These are phyloP conservation scores for Elongisporangium anandrum DNA, from an alignment of 352 stramenopile species.

Conservation along the genomic window DNA sequence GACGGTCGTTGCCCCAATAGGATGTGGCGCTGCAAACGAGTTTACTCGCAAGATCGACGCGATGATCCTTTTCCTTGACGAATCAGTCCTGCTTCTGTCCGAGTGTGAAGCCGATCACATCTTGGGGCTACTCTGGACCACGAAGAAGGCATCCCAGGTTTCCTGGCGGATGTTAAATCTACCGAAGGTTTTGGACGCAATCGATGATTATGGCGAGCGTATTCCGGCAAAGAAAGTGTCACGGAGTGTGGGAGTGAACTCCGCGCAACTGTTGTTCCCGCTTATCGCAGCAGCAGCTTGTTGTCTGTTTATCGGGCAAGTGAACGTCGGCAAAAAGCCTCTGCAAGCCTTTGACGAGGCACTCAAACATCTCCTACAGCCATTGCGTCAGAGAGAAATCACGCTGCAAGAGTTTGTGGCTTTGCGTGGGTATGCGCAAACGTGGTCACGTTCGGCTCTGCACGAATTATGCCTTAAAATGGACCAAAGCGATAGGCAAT, in stretches of 20 bases:
- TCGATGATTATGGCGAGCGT: neutral
- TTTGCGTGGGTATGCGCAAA: constrained; percentile 19
- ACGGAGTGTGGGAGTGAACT: neutral
- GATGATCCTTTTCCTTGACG: constrained; percentile 36
- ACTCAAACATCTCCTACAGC: constrained; percentile 14
- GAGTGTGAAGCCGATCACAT: constrained; percentile 36
- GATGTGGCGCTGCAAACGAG: constrained; percentile 6
- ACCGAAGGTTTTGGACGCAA: neutral
- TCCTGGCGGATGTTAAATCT: neutral
- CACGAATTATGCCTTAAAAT: constrained; percentile 33
- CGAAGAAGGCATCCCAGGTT: neutral
- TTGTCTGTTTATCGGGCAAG: neutral
- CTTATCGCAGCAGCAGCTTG: neutral
- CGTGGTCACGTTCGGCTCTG: constrained; percentile 34
- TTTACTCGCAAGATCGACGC: constrained; percentile 32
- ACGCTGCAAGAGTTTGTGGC: constrained; percentile 23
- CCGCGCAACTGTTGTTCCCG: neutral
- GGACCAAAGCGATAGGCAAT: constrained; percentile 8
- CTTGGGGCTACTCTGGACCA: constrained; percentile 24
- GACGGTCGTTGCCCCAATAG: constrained; percentile 5
- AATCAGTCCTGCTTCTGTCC: constrained; percentile 29
- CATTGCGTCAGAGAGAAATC: constrained; percentile 10
- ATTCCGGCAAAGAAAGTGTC: neutral
- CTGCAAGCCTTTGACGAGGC: neutral
- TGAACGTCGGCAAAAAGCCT: neutral